Evolutionary conservation across 2,329 filamentous ascomycete species (phyloP).

Genomic region (Fusarium oxysporum): DNA sequence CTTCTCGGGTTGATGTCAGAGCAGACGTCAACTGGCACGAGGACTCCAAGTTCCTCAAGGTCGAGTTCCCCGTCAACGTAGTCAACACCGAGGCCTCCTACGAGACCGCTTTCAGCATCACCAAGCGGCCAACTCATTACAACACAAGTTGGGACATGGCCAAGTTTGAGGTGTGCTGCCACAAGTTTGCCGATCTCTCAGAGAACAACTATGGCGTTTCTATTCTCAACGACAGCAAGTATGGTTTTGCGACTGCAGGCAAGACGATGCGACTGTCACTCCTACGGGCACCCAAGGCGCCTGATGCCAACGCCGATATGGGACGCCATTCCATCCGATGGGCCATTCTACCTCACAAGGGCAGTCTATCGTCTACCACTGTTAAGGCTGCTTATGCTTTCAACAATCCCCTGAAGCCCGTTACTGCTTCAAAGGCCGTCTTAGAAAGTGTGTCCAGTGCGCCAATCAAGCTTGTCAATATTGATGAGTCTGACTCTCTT

Average conservation of each 20-base stretch:
- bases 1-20: slow-evolving; percentile 78
- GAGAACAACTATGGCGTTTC: slow-evolving; percentile 91
- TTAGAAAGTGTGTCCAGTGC: slow-evolving; percentile 45
- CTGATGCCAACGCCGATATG: slow-evolving; percentile 95
- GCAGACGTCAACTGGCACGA: slow-evolving; percentile 97
- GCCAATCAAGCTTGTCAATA: slow-evolving; percentile 76
- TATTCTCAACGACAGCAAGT: slow-evolving; percentile 95
- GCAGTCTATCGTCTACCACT: slow-evolving; percentile 76
- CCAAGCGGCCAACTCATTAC: slow-evolving; percentile 93
- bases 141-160: slow-evolving; percentile 98
- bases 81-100: slow-evolving; percentile 93
- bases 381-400: slow-evolving; percentile 89
- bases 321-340: slow-evolving; percentile 87
- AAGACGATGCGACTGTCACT: slow-evolving; percentile 91
- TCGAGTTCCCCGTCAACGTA: slow-evolving; percentile 95
- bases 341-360: slow-evolving; percentile 88
- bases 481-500: slow-evolving; percentile 66
- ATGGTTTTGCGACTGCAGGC: slow-evolving; percentile 91
- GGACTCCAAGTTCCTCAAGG: slow-evolving; percentile 97
- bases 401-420: slow-evolving; percentile 77
- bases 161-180: slow-evolving; percentile 96
- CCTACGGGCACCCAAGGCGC: slow-evolving; percentile 88
- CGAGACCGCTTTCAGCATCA: slow-evolving; percentile 93
- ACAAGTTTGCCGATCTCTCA: slow-evolving; percentile 92
- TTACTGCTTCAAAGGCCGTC: slow-evolving; percentile 46